Evolutionary conservation across 371 early-diverging fungal genomes (phyloP).

Genomic region (Syncephalastrum sp.): DNA sequence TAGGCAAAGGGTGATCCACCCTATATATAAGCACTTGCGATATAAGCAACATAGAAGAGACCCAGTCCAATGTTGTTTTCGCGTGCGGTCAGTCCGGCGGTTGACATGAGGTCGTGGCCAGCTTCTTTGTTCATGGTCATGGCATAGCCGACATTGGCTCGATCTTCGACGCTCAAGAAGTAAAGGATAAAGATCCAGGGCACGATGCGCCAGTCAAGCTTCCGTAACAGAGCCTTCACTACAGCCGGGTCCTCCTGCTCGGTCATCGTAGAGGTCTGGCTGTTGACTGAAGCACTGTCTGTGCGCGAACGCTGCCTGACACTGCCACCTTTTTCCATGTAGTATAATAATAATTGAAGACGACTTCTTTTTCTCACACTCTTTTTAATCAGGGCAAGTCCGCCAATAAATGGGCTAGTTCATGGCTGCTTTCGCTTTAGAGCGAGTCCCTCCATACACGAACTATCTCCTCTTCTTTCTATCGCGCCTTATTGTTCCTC

Average conservation of each 20-base stretch:
- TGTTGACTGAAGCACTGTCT: not conserved
- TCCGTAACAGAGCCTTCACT: conserved; percentile 33
- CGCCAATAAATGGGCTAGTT: no score
- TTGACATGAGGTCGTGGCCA: conserved; percentile 39
- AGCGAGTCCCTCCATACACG: no score
- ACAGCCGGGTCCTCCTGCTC: not conserved
- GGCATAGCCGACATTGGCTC: conserved; percentile 51
- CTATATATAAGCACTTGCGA: conserved; percentile 26
- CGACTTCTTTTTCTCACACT: no score
- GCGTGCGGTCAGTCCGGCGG: conserved; percentile 28
- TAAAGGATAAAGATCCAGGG: conserved; percentile 53
- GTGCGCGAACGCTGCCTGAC: not conserved
- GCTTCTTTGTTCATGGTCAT: conserved; percentile 50
- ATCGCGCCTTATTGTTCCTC: no score
- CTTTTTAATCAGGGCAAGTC: no score
- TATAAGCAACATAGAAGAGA: conserved; percentile 50
- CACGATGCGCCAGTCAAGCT: conserved; percentile 49
- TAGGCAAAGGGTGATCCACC: no score
- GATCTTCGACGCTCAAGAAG: conserved; percentile 48
- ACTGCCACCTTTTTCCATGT: no score
- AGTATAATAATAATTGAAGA: no score
- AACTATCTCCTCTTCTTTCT: no score
- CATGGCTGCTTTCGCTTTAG: no score
- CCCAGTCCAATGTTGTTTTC: conserved; percentile 50
- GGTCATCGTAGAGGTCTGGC: not conserved